Base-by-base conservation (phyloP, 352 stramenopile species). In the Peronospora farinosa region DNA sequence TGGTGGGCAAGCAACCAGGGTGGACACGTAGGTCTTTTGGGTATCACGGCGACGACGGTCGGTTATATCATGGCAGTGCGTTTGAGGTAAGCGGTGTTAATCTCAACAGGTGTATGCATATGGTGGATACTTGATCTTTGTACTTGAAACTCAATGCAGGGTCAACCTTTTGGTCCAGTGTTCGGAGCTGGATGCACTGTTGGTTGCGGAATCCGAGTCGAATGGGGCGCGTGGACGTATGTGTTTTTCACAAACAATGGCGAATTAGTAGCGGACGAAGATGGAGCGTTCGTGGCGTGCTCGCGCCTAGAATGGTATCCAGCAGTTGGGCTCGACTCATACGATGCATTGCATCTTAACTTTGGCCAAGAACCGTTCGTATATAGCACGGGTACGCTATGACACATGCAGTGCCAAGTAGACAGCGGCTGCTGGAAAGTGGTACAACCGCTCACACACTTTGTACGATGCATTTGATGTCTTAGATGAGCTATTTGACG, bases 281-380 rank as follows among this genome's bases (percentile, higher is more conserved):
- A 63, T 21, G 58, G 52, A 7, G 49, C 57, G 5, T 65, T 59
- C 25, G 47, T 87, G 8, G 63, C 72, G 41, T 86, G 78, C 41
- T 36, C 56, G 11, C 70, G 86, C 44, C 64, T 59, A 6, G 63
- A 67, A 1, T 85, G 83, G 72, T 96, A 80, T 43, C 83, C 86
- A 4, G 78, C 86, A 3, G 79, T 96, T 10, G 86, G 86, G 1
- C 17, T 96, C n/a, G 86, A 96, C 51, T 88, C 79, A 7, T 68
- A 80, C 25, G 76, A 90, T 37, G 68, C 67, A 2, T 60, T 96
- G 16, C 79, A 89, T 21, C 63, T 93, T 27, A 96, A 96, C 59
- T 92, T 89, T 66, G 84, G 84, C 0, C 77, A 86, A 48, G 74
- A 86, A 33, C 80, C 86, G 1, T 92, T 92, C 31, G 51, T 57